Conservation (phyloP, 73 alveolate species). For the Breviolum minutum region DNA sequence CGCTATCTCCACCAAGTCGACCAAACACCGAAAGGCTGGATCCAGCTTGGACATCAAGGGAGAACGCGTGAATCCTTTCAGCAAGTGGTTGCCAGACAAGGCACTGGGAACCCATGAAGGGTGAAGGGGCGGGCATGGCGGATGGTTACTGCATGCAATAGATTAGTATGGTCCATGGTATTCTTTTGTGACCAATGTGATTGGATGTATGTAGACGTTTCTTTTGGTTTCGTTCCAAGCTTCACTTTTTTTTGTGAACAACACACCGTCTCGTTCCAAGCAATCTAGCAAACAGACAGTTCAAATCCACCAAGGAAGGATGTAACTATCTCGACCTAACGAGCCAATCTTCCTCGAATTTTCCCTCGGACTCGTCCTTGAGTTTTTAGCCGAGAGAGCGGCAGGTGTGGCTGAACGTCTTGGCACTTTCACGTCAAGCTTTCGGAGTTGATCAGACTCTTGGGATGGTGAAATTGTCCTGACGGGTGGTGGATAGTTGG, state of each 20-base stretch:
- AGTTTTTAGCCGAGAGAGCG: no score
- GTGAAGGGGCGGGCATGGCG: no score
- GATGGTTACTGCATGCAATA: no score
- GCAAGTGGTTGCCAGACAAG: constrained; percentile 98
- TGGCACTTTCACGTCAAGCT: constrained; percentile 99
- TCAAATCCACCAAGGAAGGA: no score
- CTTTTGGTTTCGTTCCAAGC: neutral
- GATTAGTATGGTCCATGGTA: no score
- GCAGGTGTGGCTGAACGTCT: constrained; percentile 99
- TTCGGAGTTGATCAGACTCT: constrained; percentile 98
- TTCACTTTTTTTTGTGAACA: no score
- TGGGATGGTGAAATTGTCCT: constrained; percentile 70
- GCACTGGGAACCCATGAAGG: neutral
- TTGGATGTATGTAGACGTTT: no score
- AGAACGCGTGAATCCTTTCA: constrained; percentile 98
- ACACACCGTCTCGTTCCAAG: no score
- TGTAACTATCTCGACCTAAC: no score
- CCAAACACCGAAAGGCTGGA: constrained; percentile 96
- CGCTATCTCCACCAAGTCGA: no score
- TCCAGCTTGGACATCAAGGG: constrained; percentile 98
- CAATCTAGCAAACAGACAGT: no score
- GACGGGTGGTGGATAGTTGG: constrained; percentile 68
- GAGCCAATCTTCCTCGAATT: neutral
- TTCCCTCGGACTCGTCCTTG: neutral
- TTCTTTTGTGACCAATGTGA: no score